Evolutionary conservation across 2,329 filamentous ascomycete genomes (phyloP).

Genomic region (Pestalotiopsis sp.): DNA sequence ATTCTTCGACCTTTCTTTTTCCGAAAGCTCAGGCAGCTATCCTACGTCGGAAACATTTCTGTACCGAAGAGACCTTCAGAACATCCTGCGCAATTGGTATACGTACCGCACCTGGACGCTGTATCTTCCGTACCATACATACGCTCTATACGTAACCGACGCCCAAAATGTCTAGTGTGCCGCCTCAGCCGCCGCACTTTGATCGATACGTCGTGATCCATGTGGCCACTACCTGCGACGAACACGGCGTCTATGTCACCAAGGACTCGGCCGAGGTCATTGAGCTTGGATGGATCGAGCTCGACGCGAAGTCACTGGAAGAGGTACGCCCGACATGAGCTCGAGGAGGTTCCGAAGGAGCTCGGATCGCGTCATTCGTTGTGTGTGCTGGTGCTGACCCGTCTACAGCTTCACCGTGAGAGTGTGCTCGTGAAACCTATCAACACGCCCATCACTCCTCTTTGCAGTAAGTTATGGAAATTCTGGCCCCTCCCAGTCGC

Average conservation of each 20-base stretch:
- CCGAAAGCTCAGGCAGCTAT: constrained; percentile 15
- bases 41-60: constrained; percentile 4
- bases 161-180: constrained; percentile 47
- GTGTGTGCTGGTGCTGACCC: constrained; percentile 15
- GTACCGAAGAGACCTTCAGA: background rate
- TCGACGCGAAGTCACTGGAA: constrained; percentile 88
- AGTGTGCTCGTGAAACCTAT: constrained; percentile 97
- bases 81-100: background rate
- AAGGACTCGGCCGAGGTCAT: constrained; percentile 99
- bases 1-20: constrained; percentile 13
- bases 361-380: background rate
- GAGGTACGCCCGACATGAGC: constrained; percentile 66
- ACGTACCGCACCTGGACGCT: background rate
- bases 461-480: constrained; percentile 84
- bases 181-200: constrained; percentile 68
- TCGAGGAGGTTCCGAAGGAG: background rate
- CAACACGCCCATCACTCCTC: constrained; percentile 96
- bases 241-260: constrained; percentile 98
- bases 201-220: constrained; percentile 98
- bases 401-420: constrained; percentile 81
- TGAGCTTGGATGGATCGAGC: constrained; percentile 96
- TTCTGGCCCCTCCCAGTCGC: background rate
- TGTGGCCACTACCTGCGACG: constrained; percentile 97
- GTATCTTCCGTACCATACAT: constrained; percentile 21
- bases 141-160: constrained; percentile 14